phyloP scores from a whole-genome alignment of 352 stramenopile species.

The Globisporangium heterothallicum region DNA sequence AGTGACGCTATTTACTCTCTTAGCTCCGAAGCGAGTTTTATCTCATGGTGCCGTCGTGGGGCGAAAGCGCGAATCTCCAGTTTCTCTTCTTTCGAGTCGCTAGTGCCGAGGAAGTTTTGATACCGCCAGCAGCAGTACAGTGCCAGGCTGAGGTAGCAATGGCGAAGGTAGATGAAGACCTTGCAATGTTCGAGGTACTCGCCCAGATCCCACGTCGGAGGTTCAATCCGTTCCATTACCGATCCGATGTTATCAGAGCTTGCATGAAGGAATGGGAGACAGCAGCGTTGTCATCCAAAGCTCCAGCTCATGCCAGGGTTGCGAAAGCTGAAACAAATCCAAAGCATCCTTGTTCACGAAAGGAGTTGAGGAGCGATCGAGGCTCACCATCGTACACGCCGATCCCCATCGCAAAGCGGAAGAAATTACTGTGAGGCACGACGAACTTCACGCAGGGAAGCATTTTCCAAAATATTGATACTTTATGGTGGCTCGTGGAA shows the following conservation, averaged over 20 bases:
- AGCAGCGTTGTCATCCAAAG: not conserved
- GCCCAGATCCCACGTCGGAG: constrained; percentile 14
- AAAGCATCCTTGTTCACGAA: not conserved
- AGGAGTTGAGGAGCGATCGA: not conserved
- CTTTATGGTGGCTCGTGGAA: constrained; percentile 7
- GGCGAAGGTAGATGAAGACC: not conserved
- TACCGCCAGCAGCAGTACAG: constrained; percentile 6
- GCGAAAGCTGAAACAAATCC: not conserved
- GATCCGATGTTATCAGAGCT: constrained; percentile 8
- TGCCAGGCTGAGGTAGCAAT: not conserved
- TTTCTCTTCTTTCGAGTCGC: constrained; percentile 32
- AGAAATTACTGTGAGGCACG: constrained; percentile 13
- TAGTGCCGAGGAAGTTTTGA: constrained; percentile 28
- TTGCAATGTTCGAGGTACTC: constrained; percentile 1
- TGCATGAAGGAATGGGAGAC: not conserved
- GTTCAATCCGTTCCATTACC: constrained; percentile 33
- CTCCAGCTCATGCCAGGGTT: not conserved
- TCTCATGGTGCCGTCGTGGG: constrained; percentile 10
- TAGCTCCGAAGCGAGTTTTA: constrained; percentile 15
- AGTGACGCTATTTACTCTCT: not conserved
- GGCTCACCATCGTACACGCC: not conserved
- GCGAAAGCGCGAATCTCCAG: not conserved
- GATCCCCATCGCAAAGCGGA: constrained; percentile 12
- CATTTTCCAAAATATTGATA: constrained; percentile 14
- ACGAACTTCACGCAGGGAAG: no score